These are phyloP conservation scores for Salvia miltiorrhiza DNA, from an alignment of 257 asterid genomes.

Conservation along the genomic window DNA sequence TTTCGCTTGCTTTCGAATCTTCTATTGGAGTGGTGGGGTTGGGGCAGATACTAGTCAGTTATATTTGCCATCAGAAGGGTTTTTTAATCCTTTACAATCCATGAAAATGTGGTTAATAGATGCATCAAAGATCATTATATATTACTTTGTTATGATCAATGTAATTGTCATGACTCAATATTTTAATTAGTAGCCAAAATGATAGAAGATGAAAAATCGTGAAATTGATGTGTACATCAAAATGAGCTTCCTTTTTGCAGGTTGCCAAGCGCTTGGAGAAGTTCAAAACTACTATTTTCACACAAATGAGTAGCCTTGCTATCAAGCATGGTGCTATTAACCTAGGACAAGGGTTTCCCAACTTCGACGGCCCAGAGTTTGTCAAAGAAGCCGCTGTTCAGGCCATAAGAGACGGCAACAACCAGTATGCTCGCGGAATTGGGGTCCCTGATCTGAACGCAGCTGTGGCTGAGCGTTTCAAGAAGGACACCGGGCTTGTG, in stretches of 20 bases:
- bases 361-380: constrained; percentile 94
- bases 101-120: background rate
- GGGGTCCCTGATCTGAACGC: constrained; percentile 88
- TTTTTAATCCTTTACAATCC: background rate
- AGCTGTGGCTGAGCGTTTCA: constrained; percentile 85
- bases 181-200: background rate
- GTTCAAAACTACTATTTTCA: constrained; percentile 94
- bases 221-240: background rate
- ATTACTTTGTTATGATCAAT: background rate
- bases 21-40: background rate
- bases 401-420: constrained; percentile 71
- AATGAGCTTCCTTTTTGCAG: constrained; percentile 31
- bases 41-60: background rate
- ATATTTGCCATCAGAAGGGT: background rate
- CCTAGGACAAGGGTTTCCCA: constrained; percentile 98
- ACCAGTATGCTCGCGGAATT: constrained; percentile 92
- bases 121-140: background rate
- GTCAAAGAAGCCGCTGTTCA: constrained; percentile 95
- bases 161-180: background rate
- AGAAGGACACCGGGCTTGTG: constrained; percentile 68
- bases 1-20: background rate
- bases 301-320: constrained; percentile 96
- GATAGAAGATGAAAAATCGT: constrained; percentile 11
- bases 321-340: constrained; percentile 85
- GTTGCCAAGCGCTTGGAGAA: constrained; percentile 90